phyloP scores from a whole-genome alignment of 225 moss, liverwort and hornwort genomes.

The Bryoerythrophyllum caledonicum region DNA sequence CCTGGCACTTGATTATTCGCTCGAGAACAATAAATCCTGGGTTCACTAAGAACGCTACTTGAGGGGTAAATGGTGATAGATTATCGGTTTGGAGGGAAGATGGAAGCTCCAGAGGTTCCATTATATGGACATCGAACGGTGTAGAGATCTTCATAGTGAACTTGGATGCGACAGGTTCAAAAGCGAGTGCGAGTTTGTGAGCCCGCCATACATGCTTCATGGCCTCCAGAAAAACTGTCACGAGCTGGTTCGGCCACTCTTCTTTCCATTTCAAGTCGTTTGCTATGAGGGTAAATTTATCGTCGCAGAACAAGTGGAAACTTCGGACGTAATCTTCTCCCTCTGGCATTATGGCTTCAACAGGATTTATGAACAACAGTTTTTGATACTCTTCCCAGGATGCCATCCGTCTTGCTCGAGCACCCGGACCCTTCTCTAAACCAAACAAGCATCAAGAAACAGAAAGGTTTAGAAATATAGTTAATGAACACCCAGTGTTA shows the following conservation, averaged over 20 bases:
- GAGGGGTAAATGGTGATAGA: conserved; percentile 20
- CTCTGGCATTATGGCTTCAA: conserved; percentile 39
- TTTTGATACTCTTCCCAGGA: conserved; percentile 55
- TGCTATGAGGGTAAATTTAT: conserved; percentile 35
- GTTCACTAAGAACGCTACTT: conserved; percentile 43
- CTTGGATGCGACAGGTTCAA: conserved; percentile 46
- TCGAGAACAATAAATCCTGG: conserved; percentile 54
- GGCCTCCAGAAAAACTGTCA: conserved; percentile 44
- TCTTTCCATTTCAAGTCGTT: conserved; percentile 42
- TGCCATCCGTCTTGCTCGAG: conserved; percentile 41
- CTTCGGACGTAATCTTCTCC: conserved; percentile 30
- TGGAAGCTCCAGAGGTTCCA: conserved; percentile 46
- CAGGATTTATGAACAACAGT: conserved; percentile 31
- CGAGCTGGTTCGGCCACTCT: conserved; percentile 54
- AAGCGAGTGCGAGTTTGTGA: conserved; percentile 53
- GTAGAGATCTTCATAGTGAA: conserved; percentile 30
- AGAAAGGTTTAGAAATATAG: conserved; percentile 18
- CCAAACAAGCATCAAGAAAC: conserved; percentile 24
- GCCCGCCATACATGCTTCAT: conserved; percentile 62
- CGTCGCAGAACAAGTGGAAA: conserved; percentile 43
- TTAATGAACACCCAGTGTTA: conserved; percentile 1
- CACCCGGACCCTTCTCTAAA: conserved; percentile 32
- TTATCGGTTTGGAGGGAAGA: conserved; percentile 8
- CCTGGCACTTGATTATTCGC: conserved; percentile 59
- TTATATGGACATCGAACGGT: conserved; percentile 39